Conservation (phyloP, 495 filamentous ascomycete genomes). For the Lentithecium fluviatile region DNA sequence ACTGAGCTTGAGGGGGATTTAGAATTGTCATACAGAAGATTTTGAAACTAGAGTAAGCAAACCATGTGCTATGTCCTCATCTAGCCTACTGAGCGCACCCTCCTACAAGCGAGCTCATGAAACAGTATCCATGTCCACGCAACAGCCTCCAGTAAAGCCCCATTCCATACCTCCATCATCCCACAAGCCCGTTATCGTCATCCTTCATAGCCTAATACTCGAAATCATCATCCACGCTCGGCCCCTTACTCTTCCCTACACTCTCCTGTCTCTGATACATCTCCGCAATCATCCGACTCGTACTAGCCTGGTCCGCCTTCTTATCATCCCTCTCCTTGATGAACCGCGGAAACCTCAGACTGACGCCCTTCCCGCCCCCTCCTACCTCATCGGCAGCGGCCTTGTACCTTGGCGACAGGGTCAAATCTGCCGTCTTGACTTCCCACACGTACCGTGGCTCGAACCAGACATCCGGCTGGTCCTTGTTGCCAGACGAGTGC, state of each 20-base stretch:
- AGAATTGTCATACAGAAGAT: no score
- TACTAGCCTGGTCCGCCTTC: constrained; percentile 88
- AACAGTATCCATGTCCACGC: no score
- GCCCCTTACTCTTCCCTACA: constrained; percentile 71
- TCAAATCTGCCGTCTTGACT: constrained; percentile 93
- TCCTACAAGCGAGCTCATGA: no score
- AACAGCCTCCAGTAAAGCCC: no score
- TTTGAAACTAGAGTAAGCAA: no score
- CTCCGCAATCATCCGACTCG: constrained; percentile 77
- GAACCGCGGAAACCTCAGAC: constrained; percentile 85
- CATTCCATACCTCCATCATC: no score
- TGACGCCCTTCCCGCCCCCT: constrained; percentile 79
- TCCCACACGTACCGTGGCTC: constrained; percentile 95
- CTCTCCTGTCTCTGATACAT: constrained; percentile 96
- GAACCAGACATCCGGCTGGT: constrained; percentile 98
- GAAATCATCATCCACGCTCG: constrained; percentile 94
- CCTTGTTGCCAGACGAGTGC: constrained; percentile 76
- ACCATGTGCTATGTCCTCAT: no score
- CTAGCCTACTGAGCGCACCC: no score
- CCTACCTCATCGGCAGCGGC: constrained; percentile 67
- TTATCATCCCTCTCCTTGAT: constrained; percentile 91
- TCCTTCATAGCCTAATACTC: no score
- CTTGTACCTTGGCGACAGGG: constrained; percentile 86
- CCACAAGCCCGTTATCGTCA: no score
- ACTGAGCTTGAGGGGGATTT: no score